These are phyloP conservation scores for Caryopteris hybrid DNA, from an alignment of 305 asterid genomes.

Conservation along the genomic window DNA sequence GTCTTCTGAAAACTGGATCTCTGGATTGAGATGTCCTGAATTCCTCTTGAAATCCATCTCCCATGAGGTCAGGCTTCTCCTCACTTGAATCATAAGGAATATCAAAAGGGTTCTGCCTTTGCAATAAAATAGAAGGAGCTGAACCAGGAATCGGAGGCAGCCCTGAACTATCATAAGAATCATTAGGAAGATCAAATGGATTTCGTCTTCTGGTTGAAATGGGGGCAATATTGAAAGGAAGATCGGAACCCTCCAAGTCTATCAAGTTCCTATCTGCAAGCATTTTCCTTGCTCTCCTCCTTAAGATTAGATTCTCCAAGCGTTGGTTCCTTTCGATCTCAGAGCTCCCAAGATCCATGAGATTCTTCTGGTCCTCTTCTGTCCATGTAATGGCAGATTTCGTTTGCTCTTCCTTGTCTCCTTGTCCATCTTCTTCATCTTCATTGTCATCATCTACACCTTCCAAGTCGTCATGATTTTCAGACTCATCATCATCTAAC, in stretches of 20 bases:
- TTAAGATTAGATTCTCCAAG: conserved; percentile 78
- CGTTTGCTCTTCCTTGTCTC: conserved; percentile 43
- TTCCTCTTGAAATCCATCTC: conserved; percentile 69
- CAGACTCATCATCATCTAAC: conserved; percentile 58
- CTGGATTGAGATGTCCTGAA: conserved; percentile 44
- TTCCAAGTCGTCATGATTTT: conserved; percentile 46
- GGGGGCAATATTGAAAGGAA: conserved; percentile 56
- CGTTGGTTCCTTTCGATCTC: conserved; percentile 89
- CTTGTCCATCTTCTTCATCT: conserved; percentile 52
- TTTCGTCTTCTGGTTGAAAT: conserved; percentile 72
- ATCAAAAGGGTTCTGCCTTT: conserved; percentile 80
- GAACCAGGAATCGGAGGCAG: conserved; percentile 93
- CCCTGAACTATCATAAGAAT: conserved; percentile 41
- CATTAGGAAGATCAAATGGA: conserved; percentile 64
- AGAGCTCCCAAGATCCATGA: conserved; percentile 87
- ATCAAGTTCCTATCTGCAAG: conserved; percentile 73
- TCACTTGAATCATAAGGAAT: conserved; percentile 81
- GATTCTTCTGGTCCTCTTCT: conserved; percentile 95
- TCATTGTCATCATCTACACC: conserved; percentile 56
- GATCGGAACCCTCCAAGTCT: conserved; percentile 68
- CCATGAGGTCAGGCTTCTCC: conserved; percentile 79
- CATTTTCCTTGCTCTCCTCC: conserved; percentile 78
- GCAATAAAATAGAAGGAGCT: conserved; percentile 85
- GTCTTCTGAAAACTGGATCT: conserved; percentile 58
- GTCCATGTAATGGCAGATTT: conserved; percentile 82